phyloP scores from a whole-genome alignment of 2,329 filamentous ascomycete species.

The Cladosporium sp. region DNA sequence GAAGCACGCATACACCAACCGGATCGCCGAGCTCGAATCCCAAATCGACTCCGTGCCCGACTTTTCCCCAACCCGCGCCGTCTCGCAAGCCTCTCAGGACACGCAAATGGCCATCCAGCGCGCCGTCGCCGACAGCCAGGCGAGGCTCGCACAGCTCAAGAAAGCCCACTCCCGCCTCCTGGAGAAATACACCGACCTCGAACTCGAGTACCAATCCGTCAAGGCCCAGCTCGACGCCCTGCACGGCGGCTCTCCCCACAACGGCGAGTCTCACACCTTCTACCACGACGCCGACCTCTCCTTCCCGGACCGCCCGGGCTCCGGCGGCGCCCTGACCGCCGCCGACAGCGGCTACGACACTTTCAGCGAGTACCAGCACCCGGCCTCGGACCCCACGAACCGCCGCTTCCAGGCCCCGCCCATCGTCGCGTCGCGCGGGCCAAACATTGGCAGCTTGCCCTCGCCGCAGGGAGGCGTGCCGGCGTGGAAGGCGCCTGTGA shows the following conservation, averaged over 20 bases:
- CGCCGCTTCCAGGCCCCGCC: slow-evolving; percentile 9
- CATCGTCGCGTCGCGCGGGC: neutral
- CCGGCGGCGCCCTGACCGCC: slow-evolving; percentile 14
- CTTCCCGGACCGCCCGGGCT: slow-evolving; percentile 12
- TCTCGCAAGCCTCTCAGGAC: slow-evolving; percentile 5
- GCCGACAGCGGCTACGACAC: slow-evolving; percentile 20
- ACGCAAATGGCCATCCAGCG: slow-evolving; percentile 40
- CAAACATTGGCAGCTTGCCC: slow-evolving; percentile 4
- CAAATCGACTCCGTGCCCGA: slow-evolving; percentile 8
- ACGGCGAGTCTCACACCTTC: slow-evolving; percentile 1
- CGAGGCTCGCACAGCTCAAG: slow-evolving; percentile 45
- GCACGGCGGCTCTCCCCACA: slow-evolving; percentile 8
- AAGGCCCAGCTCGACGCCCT: slow-evolving; percentile 22
- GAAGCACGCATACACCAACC: slow-evolving; percentile 42
- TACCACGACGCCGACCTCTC: slow-evolving; percentile 5
- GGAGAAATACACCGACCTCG: slow-evolving; percentile 45
- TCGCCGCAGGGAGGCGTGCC: slow-evolving; percentile 19
- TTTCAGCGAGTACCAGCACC: slow-evolving; percentile 19
- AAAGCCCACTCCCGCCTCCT: slow-evolving; percentile 47
- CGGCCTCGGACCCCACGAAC: slow-evolving; percentile 18
- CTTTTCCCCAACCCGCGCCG: neutral
- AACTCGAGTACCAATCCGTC: slow-evolving; percentile 28
- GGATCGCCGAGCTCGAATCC: slow-evolving; percentile 42
- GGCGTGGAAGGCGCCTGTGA: slow-evolving; percentile 19
- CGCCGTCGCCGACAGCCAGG: slow-evolving; percentile 41